Evolutionary conservation across 2,329 filamentous ascomycete species (phyloP).

Genomic region (Alternaria ventricosa): DNA sequence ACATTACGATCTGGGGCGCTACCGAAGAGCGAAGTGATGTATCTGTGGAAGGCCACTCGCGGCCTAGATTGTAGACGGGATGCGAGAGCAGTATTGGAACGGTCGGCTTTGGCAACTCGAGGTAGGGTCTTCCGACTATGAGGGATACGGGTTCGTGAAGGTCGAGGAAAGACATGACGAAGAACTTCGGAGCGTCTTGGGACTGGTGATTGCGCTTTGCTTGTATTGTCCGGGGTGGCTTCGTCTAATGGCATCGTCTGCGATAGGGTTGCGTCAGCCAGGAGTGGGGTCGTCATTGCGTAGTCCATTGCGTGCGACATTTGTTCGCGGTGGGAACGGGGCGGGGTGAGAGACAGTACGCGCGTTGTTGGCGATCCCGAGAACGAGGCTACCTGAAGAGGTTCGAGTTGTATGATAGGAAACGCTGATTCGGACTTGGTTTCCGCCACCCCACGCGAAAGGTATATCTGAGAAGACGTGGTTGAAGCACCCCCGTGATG

Average conservation of each 20-base stretch:
- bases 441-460: slow-evolving; percentile 54
- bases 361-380: slow-evolving; percentile 23
- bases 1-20: slow-evolving; percentile 8
- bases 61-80: slow-evolving; percentile 22
- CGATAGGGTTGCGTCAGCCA: not conserved
- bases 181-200: slow-evolving; percentile 31
- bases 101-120: slow-evolving; percentile 20
- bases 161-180: slow-evolving; percentile 31
- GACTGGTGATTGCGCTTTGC: not conserved
- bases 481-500: slow-evolving; percentile 34
- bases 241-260: not conserved
- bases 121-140: slow-evolving; percentile 3
- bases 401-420: slow-evolving; percentile 19
- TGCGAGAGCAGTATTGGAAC: slow-evolving; percentile 12
- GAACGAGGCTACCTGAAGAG: slow-evolving; percentile 20
- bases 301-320: slow-evolving; percentile 16
- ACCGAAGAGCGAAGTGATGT: slow-evolving; percentile 37
- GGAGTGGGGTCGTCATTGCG: not conserved
- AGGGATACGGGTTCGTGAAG: slow-evolving; percentile 11
- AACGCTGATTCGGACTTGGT: slow-evolving; percentile 38
- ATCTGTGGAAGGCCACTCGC: slow-evolving; percentile 35
- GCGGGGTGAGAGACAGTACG: slow-evolving; percentile 20
- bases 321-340: not conserved
- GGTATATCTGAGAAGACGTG: slow-evolving; percentile 58
- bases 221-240: not conserved